phyloP scores from a whole-genome alignment of 2,329 filamentous ascomycete species.

The Acrocalymma vagum region DNA sequence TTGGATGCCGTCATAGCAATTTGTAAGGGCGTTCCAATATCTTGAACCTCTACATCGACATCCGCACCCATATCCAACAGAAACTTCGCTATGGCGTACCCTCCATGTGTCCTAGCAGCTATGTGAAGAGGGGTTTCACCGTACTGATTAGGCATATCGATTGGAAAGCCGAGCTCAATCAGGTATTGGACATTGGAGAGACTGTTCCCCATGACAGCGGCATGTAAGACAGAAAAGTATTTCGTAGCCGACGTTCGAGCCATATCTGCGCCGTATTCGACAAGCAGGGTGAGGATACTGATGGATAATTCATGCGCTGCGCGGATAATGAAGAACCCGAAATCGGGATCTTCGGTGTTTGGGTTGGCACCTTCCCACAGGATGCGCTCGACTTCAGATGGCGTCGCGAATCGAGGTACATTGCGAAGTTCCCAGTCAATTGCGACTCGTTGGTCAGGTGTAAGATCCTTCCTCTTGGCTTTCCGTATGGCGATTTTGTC shows the following conservation, averaged over 20 bases:
- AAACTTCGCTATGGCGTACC: slow-evolving; percentile 33
- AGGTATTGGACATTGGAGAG: slow-evolving; percentile 37
- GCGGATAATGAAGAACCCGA: slow-evolving; percentile 37
- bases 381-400: slow-evolving; percentile 34
- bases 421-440: slow-evolving; percentile 40
- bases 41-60: slow-evolving; percentile 33
- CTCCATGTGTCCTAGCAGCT: slow-evolving; percentile 36
- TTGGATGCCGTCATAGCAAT: slow-evolving; percentile 24
- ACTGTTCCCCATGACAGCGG: slow-evolving; percentile 34
- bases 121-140: slow-evolving; percentile 43
- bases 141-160: slow-evolving; percentile 32
- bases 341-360: slow-evolving; percentile 37
- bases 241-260: slow-evolving; percentile 20
- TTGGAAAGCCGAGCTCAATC: slow-evolving; percentile 30
- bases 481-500: slow-evolving; percentile 40
- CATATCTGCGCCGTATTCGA: slow-evolving; percentile 42
- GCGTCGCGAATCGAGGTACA: slow-evolving; percentile 30
- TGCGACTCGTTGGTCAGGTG: slow-evolving; percentile 30
- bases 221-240: slow-evolving; percentile 38
- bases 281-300: slow-evolving; percentile 28
- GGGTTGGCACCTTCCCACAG: slow-evolving; percentile 42
- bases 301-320: slow-evolving; percentile 36
- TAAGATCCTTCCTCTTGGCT: slow-evolving; percentile 31
- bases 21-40: slow-evolving; percentile 33
- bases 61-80: slow-evolving; percentile 41